These are phyloP conservation scores for Biancaea sappan DNA, from an alignment of 306 rosid species.

Conservation along the genomic window DNA sequence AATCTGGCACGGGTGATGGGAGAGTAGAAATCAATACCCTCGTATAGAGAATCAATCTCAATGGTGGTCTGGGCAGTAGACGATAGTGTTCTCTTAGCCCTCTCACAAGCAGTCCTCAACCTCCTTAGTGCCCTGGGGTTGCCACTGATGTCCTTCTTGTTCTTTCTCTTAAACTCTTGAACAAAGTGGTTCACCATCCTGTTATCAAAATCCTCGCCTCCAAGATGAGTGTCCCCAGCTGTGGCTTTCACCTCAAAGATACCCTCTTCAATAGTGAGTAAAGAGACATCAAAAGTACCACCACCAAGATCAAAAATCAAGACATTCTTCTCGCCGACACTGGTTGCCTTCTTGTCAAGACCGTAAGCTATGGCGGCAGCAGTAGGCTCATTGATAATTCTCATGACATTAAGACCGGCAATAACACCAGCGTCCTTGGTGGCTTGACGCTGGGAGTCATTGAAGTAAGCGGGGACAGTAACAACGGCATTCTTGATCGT, in stretches of 20 bases:
- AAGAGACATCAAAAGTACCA: slow-evolving; percentile 61
- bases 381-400: slow-evolving; percentile 60
- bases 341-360: slow-evolving; percentile 78
- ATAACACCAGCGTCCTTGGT: slow-evolving; percentile 80
- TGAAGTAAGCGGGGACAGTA: slow-evolving; percentile 72
- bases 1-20: slow-evolving; percentile 73
- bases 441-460: slow-evolving; percentile 73
- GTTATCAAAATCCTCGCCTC: slow-evolving; percentile 55
- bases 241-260: slow-evolving; percentile 79
- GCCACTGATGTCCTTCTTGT: slow-evolving; percentile 70
- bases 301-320: slow-evolving; percentile 73
- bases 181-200: slow-evolving; percentile 67
- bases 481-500: slow-evolving; percentile 66
- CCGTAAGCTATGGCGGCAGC: slow-evolving; percentile 79
- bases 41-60: slow-evolving; percentile 56
- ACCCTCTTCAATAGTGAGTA: slow-evolving; percentile 73
- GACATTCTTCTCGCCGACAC: slow-evolving; percentile 72
- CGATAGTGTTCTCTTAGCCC: slow-evolving; percentile 45
- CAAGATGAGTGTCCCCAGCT: slow-evolving; percentile 76
- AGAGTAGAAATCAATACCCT: slow-evolving; percentile 68
- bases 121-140: slow-evolving; percentile 72
- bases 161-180: slow-evolving; percentile 70
- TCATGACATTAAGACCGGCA: slow-evolving; percentile 67
- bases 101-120: slow-evolving; percentile 54
- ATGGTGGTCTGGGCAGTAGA: slow-evolving; percentile 47